A percentile compares a stretch with the other conserved stretches of the same genome.
phyloP scores from a whole-genome alignment of 1,284 basidiomycete genomes.

The Pterulicium gracile region DNA sequence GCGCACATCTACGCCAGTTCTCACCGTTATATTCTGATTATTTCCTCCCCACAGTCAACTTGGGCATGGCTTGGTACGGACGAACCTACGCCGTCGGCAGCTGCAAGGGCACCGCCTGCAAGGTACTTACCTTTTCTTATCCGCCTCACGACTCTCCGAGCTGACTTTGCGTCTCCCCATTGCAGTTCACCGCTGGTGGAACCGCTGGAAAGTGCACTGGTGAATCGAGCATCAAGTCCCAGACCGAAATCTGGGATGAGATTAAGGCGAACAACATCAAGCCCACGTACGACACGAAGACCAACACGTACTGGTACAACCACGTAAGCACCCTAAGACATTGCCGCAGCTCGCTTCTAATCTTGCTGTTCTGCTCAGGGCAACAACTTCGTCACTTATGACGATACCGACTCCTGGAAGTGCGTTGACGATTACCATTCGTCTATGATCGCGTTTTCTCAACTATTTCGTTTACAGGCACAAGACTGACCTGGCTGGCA shows the following conservation, averaged over 20 bases:
- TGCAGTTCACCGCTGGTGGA: slow-evolving; percentile 12
- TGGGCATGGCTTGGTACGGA: slow-evolving; percentile 12
- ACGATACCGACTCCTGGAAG: background rate
- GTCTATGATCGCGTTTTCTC: too few species aligned
- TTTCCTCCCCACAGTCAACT: slow-evolving; percentile 4
- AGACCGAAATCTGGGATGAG: slow-evolving; percentile 11
- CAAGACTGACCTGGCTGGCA: too few species aligned
- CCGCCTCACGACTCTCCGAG: too few species aligned
- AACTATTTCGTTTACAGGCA: too few species aligned
- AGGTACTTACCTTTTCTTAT: too few species aligned
- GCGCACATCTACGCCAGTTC: background rate
- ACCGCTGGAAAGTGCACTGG: slow-evolving; percentile 9
- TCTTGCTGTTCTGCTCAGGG: background rate
- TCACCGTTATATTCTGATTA: too few species aligned
- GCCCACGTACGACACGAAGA: slow-evolving; percentile 3
- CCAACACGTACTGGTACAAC: slow-evolving; percentile 3
- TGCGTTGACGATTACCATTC: too few species aligned
- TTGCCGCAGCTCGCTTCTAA: background rate
- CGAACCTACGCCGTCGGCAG: slow-evolving; percentile 10
- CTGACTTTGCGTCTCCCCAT: too few species aligned
- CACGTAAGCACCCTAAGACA: background rate
- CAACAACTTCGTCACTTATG: background rate
- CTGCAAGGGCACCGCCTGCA: slow-evolving; percentile 12
- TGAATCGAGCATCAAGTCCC: slow-evolving; percentile 9
- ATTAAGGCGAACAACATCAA: slow-evolving; percentile 3